Evolutionary conservation across 129 eudicot genomes (phyloP), one percentile per base, ranked within the genome.

Genomic region (Arctium minus): DNA sequence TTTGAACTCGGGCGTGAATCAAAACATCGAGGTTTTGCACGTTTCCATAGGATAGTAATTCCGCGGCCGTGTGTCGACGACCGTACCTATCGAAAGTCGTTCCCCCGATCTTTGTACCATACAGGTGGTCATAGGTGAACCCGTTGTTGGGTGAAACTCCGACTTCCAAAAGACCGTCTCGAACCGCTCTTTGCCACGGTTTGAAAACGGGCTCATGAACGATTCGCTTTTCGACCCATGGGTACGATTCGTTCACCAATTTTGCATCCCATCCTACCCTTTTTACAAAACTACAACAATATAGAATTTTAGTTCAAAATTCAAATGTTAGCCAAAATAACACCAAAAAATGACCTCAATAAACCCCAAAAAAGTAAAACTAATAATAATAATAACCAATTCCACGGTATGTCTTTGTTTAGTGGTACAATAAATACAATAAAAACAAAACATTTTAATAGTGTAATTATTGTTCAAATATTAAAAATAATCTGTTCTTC

Each of bases 51-150:
- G 91, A 82, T 67, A 96, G 90, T 56, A 96, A 87, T 90, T 96
- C 98, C 0, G 94, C 97, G 8, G 97, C 94, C 2, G 97, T 91
- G 87, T 88, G 95, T 76, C 99, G 98, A 37, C 94, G 94, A 2
- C 97, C 99, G 31, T 48, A 86, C 69, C 82, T 85, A 53, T 96
- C 99, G 69, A 96, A 96, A 68, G 92, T 93, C 22, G 97, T 96
- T n/a, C 99, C 99, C 5, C 99, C 99, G 10, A 95, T 83, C 76
- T 95, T 95, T 75, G 99, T 95, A 56, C 99, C 99, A 33, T 92
- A 91, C 75, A 92, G 35, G 76, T 95, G 99, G 80, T 95, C 97
- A 75, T 89, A 95, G 30, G 99, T 92, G 88, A 91, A 95, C 17
- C 99, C 99, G 64, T 95, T 95, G 87, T 84, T 81, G 17, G 99